These are phyloP conservation scores for Cladosporium sp. DNA, from an alignment of 2,329 filamentous ascomycete genomes.

Conservation along the genomic window DNA sequence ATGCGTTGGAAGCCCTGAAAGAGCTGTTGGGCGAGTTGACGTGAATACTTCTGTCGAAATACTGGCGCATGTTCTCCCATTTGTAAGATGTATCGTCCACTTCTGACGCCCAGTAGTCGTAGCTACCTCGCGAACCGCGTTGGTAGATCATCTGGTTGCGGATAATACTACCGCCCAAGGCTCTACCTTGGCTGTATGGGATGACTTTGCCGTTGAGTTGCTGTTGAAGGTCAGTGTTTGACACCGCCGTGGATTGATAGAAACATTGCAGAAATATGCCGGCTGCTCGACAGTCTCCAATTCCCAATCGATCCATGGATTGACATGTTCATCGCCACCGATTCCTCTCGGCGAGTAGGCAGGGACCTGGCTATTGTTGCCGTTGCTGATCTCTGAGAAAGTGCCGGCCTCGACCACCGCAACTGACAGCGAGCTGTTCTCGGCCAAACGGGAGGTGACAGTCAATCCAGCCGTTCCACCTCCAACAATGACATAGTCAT, in stretches of 20 bases:
- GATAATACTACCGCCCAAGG: constrained; percentile 31
- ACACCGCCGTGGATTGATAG: no score
- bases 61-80: constrained; percentile 33
- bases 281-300: constrained; percentile 31
- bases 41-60: constrained; percentile 28
- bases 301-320: constrained; percentile 34
- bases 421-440: constrained; percentile 27
- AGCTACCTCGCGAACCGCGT: constrained; percentile 33
- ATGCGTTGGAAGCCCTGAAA: constrained; percentile 7
- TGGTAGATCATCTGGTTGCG: constrained; percentile 32
- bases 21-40: constrained; percentile 24
- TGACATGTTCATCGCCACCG: constrained; percentile 18
- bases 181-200: constrained; percentile 33
- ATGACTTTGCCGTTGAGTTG: constrained; percentile 25
- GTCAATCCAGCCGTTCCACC: constrained; percentile 32
- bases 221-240: background rate
- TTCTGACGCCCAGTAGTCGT: constrained; percentile 38
- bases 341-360: constrained; percentile 27
- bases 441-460: constrained; percentile 28
- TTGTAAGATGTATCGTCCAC: constrained; percentile 37
- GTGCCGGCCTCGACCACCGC: constrained; percentile 35
- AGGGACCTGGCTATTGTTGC: constrained; percentile 33
- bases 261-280: background rate
- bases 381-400: constrained; percentile 34
- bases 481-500: constrained; percentile 31